Conservation (phyloP, 2,329 filamentous ascomycete genomes). For the Fusarium albidum region DNA sequence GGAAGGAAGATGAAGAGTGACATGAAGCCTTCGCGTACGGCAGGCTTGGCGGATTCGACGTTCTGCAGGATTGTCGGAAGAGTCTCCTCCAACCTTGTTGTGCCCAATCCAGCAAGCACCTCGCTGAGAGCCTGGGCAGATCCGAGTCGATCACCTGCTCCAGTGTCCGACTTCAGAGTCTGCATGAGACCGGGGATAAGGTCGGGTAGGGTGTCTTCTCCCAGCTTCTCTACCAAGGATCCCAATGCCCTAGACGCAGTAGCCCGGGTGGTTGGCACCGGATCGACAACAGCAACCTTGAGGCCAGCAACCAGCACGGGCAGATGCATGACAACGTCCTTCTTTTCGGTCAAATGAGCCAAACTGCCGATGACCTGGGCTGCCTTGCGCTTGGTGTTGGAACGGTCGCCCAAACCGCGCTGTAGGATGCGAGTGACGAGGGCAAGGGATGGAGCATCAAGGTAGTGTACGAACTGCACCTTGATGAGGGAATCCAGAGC, state of each 20-base stretch:
- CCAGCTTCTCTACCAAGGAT: conserved; percentile 96
- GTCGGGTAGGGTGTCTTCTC: conserved; percentile 94
- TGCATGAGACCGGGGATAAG: conserved; percentile 98
- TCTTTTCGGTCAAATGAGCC: conserved; percentile 95
- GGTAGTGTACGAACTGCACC: conserved; percentile 97
- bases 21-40: conserved; percentile 98
- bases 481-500: conserved; percentile 95
- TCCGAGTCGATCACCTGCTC: conserved; percentile 93
- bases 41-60: conserved; percentile 86
- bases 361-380: conserved; percentile 98
- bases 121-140: conserved; percentile 97
- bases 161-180: conserved; percentile 95
- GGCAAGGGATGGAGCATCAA: conserved; percentile 95
- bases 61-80: conserved; percentile 96
- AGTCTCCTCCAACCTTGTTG: conserved; percentile 91
- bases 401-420: conserved; percentile 88
- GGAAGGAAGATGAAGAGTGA: conserved; percentile 99
- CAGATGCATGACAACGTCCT: conserved; percentile 89
- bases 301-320: conserved; percentile 92
- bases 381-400: conserved; percentile 94
- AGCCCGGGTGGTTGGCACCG: conserved; percentile 93
- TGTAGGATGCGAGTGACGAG: conserved; percentile 95
- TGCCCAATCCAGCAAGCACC: conserved; percentile 94
- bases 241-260: conserved; percentile 96
- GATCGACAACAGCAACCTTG: conserved; percentile 89